A percentile compares a stretch with the other conserved stretches of the same genome.
These are phyloP conservation scores for Ophiocordyceps camponoti-floridani DNA, from an alignment of 2,329 filamentous ascomycete genomes.

Conservation along the genomic window DNA sequence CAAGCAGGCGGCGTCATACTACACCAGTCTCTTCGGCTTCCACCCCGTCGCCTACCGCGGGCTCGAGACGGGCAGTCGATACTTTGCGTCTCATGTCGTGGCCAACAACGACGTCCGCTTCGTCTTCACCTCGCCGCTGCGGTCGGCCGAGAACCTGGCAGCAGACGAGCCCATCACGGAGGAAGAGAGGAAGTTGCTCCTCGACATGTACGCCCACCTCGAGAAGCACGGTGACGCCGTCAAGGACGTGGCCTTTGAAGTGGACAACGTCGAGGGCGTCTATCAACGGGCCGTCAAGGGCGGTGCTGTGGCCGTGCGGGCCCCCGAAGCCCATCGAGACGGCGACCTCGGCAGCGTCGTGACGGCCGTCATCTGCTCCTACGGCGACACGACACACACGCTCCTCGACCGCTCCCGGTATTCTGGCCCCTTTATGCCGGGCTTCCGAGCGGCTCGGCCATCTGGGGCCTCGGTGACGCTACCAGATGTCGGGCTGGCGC, in stretches of 20 bases:
- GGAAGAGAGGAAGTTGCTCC: slow-evolving; percentile 47
- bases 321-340: slow-evolving; percentile 36
- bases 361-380: slow-evolving; percentile 71
- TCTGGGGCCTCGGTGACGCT: slow-evolving; percentile 23
- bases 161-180: slow-evolving; percentile 41
- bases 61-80: slow-evolving; percentile 71
- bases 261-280: slow-evolving; percentile 71
- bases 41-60: slow-evolving; percentile 66
- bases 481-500: slow-evolving; percentile 48
- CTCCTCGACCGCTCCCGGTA: slow-evolving; percentile 61
- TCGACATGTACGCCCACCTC: slow-evolving; percentile 66
- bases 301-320: slow-evolving; percentile 43
- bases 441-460: slow-evolving; percentile 43
- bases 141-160: slow-evolving; percentile 36
- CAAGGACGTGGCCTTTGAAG: slow-evolving; percentile 89
- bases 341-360: slow-evolving; percentile 47
- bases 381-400: slow-evolving; percentile 90
- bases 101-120: slow-evolving; percentile 62
- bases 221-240: slow-evolving; percentile 84
- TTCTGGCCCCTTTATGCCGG: slow-evolving; percentile 63
- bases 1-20: slow-evolving; percentile 84
- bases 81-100: slow-evolving; percentile 70
- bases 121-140: slow-evolving; percentile 67
- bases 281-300: slow-evolving; percentile 54
- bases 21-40: slow-evolving; percentile 78